These are phyloP conservation scores for Albifimbria verrucaria DNA, from an alignment of 2,329 filamentous ascomycete species.

Conservation along the genomic window DNA sequence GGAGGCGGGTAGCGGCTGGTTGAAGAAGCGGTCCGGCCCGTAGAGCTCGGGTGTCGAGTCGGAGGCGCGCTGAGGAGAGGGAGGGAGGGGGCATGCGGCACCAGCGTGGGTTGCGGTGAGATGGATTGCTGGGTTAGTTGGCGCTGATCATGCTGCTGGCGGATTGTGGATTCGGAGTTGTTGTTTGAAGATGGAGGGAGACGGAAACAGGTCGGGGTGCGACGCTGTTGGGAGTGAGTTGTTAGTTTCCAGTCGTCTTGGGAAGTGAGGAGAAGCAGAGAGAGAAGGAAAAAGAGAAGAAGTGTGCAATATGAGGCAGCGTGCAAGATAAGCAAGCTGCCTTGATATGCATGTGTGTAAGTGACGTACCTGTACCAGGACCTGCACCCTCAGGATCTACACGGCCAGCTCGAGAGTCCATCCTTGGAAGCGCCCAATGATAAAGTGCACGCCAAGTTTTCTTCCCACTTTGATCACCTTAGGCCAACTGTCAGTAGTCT, in stretches of 20 bases:
- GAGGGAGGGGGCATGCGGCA: not conserved
- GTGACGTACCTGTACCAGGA: slow-evolving; percentile 1
- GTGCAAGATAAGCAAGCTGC: too few relatives aligned
- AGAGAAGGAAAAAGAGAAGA: not conserved
- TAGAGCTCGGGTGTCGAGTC: not conserved
- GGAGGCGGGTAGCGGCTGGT: slow-evolving; percentile 5
- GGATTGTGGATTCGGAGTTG: not conserved
- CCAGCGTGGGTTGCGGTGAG: slow-evolving; percentile 1
- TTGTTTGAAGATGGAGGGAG: not conserved
- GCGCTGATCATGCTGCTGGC: not conserved
- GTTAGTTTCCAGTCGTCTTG: too few relatives aligned
- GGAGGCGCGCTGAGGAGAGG: not conserved
- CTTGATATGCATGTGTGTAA: too few relatives aligned
- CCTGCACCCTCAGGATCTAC: not conserved
- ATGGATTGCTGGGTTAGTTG: not conserved
- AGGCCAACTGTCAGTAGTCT: not conserved
- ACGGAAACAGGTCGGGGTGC: not conserved
- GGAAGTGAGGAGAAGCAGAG: not conserved
- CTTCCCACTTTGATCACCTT: not conserved
- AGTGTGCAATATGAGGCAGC: too few relatives aligned
- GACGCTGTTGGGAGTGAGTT: not conserved
- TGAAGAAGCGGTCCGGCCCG: not conserved
- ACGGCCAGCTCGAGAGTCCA: not conserved
- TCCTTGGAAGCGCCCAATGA: not conserved
- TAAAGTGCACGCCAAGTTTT: not conserved